Percentiles rank a stretch among this genome's conserved stretches.
Evolutionary conservation across 305 asterid genomes (phyloP).

Genomic region (Withania somnifera): DNA sequence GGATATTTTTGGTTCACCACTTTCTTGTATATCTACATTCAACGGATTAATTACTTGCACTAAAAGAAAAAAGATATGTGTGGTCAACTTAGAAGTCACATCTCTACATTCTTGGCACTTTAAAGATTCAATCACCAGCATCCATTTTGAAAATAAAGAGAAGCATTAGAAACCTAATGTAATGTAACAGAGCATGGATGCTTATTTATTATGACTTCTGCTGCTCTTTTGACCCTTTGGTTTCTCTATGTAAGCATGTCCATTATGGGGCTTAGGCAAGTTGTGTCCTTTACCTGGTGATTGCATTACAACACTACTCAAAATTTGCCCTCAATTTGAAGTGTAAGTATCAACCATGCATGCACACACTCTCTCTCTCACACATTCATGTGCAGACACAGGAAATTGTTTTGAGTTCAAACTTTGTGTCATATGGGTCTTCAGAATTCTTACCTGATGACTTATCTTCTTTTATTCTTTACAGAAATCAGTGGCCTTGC

Average conservation of each 20-base stretch:
- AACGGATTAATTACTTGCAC: too few relatives aligned
- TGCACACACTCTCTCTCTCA: neutral
- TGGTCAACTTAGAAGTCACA: neutral
- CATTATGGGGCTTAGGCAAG: too few relatives aligned
- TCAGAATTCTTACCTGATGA: neutral
- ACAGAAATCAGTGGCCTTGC: conserved; percentile 36
- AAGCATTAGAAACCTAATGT: neutral
- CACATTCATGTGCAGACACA: neutral
- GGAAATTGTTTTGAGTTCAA: neutral
- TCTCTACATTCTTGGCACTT: neutral
- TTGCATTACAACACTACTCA: neutral
- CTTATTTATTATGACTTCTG: neutral
- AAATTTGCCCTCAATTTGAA: neutral
- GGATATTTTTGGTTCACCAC: neutral
- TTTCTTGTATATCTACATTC: too few relatives aligned
- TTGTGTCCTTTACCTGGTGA: neutral
- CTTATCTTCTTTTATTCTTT: conserved; percentile 5
- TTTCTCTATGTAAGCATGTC: neutral
- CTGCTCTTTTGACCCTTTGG: neutral
- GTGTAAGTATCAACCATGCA: neutral
- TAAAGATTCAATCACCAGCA: neutral
- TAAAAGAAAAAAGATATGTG: neutral
- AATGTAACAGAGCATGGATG: neutral
- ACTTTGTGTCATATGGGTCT: neutral
- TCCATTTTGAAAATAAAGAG: neutral